Conservation (phyloP, 345 rosid genomes). For the Salix koriyanagi region DNA sequence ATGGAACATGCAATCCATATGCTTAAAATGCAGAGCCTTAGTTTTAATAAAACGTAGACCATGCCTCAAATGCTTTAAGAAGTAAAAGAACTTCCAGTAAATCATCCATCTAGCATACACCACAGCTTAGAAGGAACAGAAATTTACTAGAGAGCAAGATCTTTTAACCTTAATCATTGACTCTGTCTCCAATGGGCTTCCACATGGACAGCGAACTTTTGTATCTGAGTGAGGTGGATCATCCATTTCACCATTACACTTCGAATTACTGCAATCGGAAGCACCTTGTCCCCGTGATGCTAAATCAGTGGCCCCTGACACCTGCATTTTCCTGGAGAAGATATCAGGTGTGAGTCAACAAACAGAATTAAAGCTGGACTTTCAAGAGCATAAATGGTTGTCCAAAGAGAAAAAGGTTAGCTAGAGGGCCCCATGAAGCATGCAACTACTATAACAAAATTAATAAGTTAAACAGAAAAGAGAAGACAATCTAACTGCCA, state of each 20-base stretch:
- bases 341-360: slow-evolving; percentile 18
- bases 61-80: background rate
- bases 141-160: background rate
- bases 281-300: slow-evolving; percentile 73
- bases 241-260: slow-evolving; percentile 61
- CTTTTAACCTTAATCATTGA: slow-evolving; percentile 66
- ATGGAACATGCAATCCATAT: background rate
- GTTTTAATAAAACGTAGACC: background rate
- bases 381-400: background rate
- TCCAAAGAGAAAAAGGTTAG: background rate
- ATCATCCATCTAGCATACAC: background rate
- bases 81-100: background rate
- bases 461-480: background rate
- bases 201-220: slow-evolving; percentile 91
- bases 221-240: slow-evolving; percentile 46
- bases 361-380: slow-evolving; percentile 4
- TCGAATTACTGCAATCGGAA: slow-evolving; percentile 59
- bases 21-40: background rate
- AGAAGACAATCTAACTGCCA: background rate
- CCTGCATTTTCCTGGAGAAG: slow-evolving; percentile 76
- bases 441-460: background rate
- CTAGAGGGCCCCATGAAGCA: background rate
- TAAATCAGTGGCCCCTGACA: slow-evolving; percentile 78
- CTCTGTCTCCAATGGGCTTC: slow-evolving; percentile 64
- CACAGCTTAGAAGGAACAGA: background rate